phyloP scores from a whole-genome alignment of 208 protist genomes.

The Leishmania gerbilli region DNA sequence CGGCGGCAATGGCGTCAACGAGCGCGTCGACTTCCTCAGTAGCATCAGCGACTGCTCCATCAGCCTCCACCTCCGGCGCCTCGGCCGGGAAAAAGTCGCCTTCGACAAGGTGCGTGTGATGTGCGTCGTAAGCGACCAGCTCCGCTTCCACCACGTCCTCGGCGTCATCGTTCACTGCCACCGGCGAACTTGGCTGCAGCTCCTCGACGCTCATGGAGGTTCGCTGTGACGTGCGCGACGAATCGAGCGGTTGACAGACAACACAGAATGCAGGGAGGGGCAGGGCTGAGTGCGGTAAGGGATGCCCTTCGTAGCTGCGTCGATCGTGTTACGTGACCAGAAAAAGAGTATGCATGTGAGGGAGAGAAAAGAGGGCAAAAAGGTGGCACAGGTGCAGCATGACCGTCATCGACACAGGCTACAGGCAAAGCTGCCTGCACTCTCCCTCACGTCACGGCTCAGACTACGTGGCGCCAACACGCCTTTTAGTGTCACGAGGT shows the following conservation, averaged over 20 bases:
- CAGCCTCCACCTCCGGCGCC: constrained; percentile 18
- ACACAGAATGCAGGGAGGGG: background rate
- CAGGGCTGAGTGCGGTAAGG: background rate
- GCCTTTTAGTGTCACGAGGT: too few species aligned
- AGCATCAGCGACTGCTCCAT: background rate
- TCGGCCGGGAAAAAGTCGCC: constrained; percentile 72
- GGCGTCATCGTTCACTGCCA: constrained; percentile 27
- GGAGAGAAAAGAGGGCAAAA: background rate
- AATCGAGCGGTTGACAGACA: background rate
- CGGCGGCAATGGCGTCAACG: constrained; percentile 18
- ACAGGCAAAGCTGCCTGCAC: background rate
- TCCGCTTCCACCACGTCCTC: constrained; percentile 49
- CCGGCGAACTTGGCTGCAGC: constrained; percentile 14
- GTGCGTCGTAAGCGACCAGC: constrained; percentile 30
- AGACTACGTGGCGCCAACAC: background rate
- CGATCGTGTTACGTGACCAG: background rate
- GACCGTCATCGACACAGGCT: background rate
- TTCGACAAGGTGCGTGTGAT: constrained; percentile 60
- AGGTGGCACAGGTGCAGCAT: background rate
- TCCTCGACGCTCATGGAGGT: constrained; percentile 2
- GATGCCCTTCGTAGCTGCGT: background rate
- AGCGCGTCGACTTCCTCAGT: constrained; percentile 12
- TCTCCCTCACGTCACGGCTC: background rate
- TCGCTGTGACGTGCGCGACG: background rate
- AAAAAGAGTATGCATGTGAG: background rate